Percentiles rank a stretch among this genome's conserved stretches.
These are phyloP conservation scores for Volvox africanus DNA, from an alignment of 139 green algal genomes.

Conservation along the genomic window DNA sequence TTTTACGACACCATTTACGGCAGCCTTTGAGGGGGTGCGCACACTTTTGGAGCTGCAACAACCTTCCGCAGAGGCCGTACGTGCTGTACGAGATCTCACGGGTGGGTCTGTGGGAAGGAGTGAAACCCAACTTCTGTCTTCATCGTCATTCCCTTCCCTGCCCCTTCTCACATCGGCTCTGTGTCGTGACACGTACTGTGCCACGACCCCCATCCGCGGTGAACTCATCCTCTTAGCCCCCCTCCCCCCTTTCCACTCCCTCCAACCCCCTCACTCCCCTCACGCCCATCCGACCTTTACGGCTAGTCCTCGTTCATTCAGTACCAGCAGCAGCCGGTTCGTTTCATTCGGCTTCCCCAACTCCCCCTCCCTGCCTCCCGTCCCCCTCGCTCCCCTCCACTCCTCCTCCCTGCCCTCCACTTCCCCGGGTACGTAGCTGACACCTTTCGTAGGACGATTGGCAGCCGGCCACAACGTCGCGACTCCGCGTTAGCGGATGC, in stretches of 20 bases:
- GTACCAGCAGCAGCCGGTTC: neutral
- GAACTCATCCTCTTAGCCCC: neutral
- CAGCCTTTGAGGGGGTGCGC: constrained; percentile 13
- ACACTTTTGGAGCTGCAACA: constrained; percentile 39
- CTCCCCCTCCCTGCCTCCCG: neutral
- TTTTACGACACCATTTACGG: neutral
- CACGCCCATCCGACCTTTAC: neutral
- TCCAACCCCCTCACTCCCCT: neutral
- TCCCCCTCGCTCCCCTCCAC: neutral
- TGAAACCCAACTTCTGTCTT: neutral
- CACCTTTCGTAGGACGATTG: neutral
- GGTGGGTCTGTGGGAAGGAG: neutral
- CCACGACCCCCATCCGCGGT: neutral
- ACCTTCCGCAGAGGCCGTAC: constrained; percentile 14
- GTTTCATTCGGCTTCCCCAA: too few species aligned
- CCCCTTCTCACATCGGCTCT: neutral
- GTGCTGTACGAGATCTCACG: constrained; percentile 10
- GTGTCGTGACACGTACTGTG: neutral
- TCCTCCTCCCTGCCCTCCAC: neutral
- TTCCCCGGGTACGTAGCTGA: neutral
- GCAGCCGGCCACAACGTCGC: neutral
- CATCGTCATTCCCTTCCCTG: neutral
- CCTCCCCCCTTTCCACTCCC: neutral
- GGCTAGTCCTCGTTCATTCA: neutral
- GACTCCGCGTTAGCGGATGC: neutral